A percentile compares a stretch with the other conserved stretches of the same genome.
phyloP scores from a whole-genome alignment of 2,329 filamentous ascomycete genomes.

The Pseudocercospora macadamiae region DNA sequence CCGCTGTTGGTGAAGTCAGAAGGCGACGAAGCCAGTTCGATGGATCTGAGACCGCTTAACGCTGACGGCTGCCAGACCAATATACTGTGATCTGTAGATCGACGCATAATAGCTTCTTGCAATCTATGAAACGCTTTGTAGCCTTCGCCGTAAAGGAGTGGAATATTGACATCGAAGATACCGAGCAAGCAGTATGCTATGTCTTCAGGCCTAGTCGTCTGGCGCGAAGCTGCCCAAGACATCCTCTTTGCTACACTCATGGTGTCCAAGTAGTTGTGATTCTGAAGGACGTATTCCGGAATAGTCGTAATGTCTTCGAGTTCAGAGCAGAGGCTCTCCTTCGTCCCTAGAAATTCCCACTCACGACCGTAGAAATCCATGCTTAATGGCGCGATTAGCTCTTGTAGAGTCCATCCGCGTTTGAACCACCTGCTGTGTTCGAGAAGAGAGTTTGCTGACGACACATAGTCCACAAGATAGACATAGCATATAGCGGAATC shows the following conservation, averaged over 20 bases:
- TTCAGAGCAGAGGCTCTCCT: conserved; percentile 10
- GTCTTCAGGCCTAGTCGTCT: conserved; percentile 21
- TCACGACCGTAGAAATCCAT: conserved; percentile 13
- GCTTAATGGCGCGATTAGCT: conserved; percentile 19
- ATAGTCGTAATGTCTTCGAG: conserved; percentile 37
- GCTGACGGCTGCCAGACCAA: conserved; percentile 17
- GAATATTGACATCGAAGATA: conserved; percentile 26
- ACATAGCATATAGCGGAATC: conserved; percentile 38
- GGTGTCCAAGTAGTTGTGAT: not conserved
- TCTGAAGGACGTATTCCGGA: not conserved
- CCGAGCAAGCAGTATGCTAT: conserved; percentile 24
- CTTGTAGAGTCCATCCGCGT: conserved; percentile 27
- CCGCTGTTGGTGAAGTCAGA: not conserved
- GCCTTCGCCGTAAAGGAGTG: conserved; percentile 21
- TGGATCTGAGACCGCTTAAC: not conserved
- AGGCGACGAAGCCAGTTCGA: not conserved
- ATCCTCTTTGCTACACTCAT: conserved; percentile 14
- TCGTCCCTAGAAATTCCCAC: conserved; percentile 13
- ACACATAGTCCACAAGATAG: conserved; percentile 27
- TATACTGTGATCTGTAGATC: conserved; percentile 16
- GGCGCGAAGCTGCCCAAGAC: conserved; percentile 20
- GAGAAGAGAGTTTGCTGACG: not conserved
- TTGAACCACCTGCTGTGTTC: conserved; percentile 8
- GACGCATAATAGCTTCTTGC: conserved; percentile 23
- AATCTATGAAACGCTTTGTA: conserved; percentile 21